These are phyloP conservation scores for Penicillium crustosum DNA, from an alignment of 2,329 filamentous ascomycete genomes.

Conservation along the genomic window DNA sequence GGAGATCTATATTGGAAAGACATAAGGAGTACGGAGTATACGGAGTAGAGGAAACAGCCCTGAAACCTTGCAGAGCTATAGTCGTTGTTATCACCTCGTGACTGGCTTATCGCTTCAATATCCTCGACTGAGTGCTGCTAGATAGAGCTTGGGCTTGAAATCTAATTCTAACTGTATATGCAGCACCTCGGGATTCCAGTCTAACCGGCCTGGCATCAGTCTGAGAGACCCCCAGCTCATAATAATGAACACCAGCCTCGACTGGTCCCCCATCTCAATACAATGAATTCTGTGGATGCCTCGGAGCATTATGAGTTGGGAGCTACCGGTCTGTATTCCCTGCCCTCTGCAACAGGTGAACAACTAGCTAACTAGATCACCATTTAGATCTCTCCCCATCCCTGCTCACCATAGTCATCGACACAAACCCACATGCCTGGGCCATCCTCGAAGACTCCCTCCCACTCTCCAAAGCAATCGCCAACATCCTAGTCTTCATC, in stretches of 20 bases:
- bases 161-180: not conserved
- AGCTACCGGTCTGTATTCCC: constrained; percentile 42
- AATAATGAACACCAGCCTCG: constrained; percentile 19
- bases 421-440: constrained; percentile 97
- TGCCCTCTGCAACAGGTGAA: constrained; percentile 9
- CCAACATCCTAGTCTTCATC: constrained; percentile 90
- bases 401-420: constrained; percentile 84
- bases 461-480: constrained; percentile 78
- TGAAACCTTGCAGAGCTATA: not conserved
- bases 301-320: constrained; percentile 55
- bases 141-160: not conserved
- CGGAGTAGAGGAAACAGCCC: not conserved
- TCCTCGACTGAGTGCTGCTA: not conserved
- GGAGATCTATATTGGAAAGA: not conserved
- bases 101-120: constrained; percentile 10
- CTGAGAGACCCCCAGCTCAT: not conserved
- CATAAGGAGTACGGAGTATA: too few relatives aligned
- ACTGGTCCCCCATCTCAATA: constrained; percentile 21
- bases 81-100: constrained; percentile 11
- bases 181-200: not conserved
- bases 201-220: not conserved
- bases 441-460: constrained; percentile 71
- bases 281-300: constrained; percentile 67
- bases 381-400: constrained; percentile 64
- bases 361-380: constrained; percentile 1